Evolutionary conservation across 139 green algal genomes (phyloP).

Genomic region (Zygnema cylindricum): DNA sequence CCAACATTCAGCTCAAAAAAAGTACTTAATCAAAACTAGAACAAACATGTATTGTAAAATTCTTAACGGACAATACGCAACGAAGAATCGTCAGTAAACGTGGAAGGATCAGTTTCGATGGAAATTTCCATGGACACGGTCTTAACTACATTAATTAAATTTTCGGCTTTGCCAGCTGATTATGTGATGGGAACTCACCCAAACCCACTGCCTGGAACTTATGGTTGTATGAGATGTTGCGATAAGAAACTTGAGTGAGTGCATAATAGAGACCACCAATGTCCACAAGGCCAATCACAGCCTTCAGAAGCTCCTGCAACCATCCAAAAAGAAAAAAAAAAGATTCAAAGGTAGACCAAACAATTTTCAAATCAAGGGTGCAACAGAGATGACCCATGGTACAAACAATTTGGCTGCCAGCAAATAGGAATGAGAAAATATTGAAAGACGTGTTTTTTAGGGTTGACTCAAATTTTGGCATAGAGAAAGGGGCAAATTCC

Average conservation of each 20-base stretch:
- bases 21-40: too few relatives aligned
- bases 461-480: background rate
- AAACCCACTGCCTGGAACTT: constrained; percentile 63
- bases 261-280: constrained; percentile 57
- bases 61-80: too few relatives aligned
- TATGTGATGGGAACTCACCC: too few relatives aligned
- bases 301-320: constrained; percentile 60
- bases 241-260: constrained; percentile 57
- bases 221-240: constrained; percentile 60
- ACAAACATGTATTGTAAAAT: too few relatives aligned
- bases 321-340: background rate
- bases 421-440: background rate
- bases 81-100: background rate
- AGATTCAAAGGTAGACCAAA: background rate
- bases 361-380: too few relatives aligned
- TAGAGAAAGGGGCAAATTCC: background rate
- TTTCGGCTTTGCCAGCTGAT: too few relatives aligned
- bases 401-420: too few relatives aligned
- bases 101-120: background rate
- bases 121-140: background rate
- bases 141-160: too few relatives aligned
- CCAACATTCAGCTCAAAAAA: background rate
- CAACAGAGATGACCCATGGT: too few relatives aligned
- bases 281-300: constrained; percentile 46
- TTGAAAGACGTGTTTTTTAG: background rate